Evolutionary conservation across 2,329 filamentous ascomycete species (phyloP), one percentile per base, ranked within the genome.

Genomic region (Colletotrichum acutatum): DNA sequence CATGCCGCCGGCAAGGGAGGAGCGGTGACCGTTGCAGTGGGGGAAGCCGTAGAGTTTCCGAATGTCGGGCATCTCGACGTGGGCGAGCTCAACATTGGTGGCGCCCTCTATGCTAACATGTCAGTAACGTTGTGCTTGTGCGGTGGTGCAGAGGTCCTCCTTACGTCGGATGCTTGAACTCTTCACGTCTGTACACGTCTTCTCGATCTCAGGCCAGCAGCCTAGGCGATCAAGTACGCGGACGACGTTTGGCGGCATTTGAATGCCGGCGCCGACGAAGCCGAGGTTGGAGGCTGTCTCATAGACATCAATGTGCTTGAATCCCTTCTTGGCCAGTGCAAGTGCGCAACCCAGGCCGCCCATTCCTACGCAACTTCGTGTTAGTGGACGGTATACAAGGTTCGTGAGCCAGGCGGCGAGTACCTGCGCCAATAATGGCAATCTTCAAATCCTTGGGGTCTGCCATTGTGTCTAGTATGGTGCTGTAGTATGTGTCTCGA

Each of bases 221-320:
- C 92, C 94, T 52, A 95, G 84, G 16, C 87, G 85, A 78, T 94
- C 91, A 14, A 97, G 86, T 9, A 97, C 93, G 2, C 93, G 89
- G 4, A 92, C 91, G 88, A 96, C 93, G 76, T 97, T 97, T 0
- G 94, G 94, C 0, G 94, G 93, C 71, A 96, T 86, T 80, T 97
- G 94, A 76, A 97, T 96, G 5, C 94, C 94, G 1, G 94, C 94
- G 28, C 94, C 94, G 1, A 96, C 93, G 77, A 96, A 96, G 5
- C 94, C 94, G 4, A 96, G 87, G 75, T 90, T 89, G 5, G 91
- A 89, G 0, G 93, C 93, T 46, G 87, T 89, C 80, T 96, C 94
- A 80, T 91, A 96, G 63, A 96, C 90, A 67, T 92, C 86, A 78
- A 96, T 92, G 70, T 93, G 85, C 75, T 86, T 89, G 82, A 96